A percentile compares a stretch with the other conserved stretches of the same genome.
phyloP scores from a whole-genome alignment of 2,329 filamentous ascomycete genomes.

The Cylindrodendrum hubeiense region DNA sequence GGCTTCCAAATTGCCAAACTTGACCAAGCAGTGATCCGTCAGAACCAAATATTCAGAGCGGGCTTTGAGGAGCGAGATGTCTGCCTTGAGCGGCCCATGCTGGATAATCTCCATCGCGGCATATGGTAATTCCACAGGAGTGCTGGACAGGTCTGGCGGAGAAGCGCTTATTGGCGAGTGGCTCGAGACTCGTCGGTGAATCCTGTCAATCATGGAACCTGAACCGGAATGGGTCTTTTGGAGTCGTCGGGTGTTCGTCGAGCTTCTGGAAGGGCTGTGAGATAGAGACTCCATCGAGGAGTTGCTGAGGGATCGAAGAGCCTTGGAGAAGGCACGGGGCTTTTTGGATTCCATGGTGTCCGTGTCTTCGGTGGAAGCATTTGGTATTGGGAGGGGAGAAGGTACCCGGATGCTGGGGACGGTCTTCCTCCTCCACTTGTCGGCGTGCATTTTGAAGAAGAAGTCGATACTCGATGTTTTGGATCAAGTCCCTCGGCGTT shows the following conservation, averaged over 20 bases:
- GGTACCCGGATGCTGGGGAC: conserved; percentile 45
- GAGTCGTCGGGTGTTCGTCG: conserved; percentile 49
- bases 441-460: conserved; percentile 45
- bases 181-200: conserved; percentile 56
- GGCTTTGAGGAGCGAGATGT: conserved; percentile 62
- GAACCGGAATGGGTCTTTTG: conserved; percentile 55
- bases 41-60: conserved; percentile 65
- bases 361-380: conserved; percentile 34
- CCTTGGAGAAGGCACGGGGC: conserved; percentile 51
- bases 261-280: conserved; percentile 47
- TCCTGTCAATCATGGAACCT: conserved; percentile 56
- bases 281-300: conserved; percentile 56
- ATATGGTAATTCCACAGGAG: conserved; percentile 49
- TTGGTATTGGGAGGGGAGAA: conserved; percentile 37
- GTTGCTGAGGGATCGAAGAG: conserved; percentile 55
- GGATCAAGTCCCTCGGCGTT: neutral
- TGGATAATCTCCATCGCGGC: conserved; percentile 56
- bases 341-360: conserved; percentile 49
- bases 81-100: conserved; percentile 62
- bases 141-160: conserved; percentile 45
- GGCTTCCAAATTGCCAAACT: conserved; percentile 61
- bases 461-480: conserved; percentile 1
- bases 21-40: conserved; percentile 63
- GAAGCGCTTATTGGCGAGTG: conserved; percentile 49
- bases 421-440: conserved; percentile 52